Conservation (phyloP, 2,329 filamentous ascomycete species). For the Stachybotrys chartarum region DNA sequence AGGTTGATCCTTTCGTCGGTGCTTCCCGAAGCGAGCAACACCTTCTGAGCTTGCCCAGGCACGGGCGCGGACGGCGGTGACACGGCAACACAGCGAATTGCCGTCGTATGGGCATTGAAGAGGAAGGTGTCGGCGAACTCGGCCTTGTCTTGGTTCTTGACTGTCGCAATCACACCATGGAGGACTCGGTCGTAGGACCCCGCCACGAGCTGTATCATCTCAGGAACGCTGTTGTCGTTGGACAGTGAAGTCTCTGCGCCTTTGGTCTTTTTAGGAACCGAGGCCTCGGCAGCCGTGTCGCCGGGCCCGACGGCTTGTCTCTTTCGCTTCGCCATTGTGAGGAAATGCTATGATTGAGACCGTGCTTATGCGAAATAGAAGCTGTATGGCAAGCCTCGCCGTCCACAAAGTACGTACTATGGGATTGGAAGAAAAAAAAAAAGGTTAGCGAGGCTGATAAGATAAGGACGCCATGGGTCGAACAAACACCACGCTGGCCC, state of each 20-base stretch:
- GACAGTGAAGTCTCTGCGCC: conserved; percentile 16
- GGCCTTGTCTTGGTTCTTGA: conserved; percentile 38
- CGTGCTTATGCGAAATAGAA: background rate
- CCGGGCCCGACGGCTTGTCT: conserved; percentile 26
- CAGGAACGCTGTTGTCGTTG: conserved; percentile 15
- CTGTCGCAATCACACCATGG: conserved; percentile 78
- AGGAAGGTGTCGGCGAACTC: conserved; percentile 89
- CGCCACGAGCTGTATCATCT: conserved; percentile 80
- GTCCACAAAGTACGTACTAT: too few species aligned
- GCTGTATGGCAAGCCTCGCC: too few species aligned
- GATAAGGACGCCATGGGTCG: too few species aligned
- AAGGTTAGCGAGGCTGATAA: too few species aligned
- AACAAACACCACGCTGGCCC: too few species aligned
- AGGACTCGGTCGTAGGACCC: conserved; percentile 92
- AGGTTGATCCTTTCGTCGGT: conserved; percentile 94
- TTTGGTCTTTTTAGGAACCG: conserved; percentile 13
- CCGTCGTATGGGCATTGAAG: conserved; percentile 86
- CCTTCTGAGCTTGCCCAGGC: conserved; percentile 64
- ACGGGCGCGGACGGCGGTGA: conserved; percentile 63
- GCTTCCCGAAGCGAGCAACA: conserved; percentile 83
- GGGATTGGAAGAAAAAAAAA: too few species aligned
- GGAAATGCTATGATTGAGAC: conserved; percentile 7
- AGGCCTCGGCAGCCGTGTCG: conserved; percentile 8
- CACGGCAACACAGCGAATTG: conserved; percentile 81
- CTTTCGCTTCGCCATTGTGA: conserved; percentile 43